Evolutionary conservation across 2,329 filamentous ascomycete genomes (phyloP), one percentile per base, ranked within the genome.

Genomic region (Periconia digitata): DNA sequence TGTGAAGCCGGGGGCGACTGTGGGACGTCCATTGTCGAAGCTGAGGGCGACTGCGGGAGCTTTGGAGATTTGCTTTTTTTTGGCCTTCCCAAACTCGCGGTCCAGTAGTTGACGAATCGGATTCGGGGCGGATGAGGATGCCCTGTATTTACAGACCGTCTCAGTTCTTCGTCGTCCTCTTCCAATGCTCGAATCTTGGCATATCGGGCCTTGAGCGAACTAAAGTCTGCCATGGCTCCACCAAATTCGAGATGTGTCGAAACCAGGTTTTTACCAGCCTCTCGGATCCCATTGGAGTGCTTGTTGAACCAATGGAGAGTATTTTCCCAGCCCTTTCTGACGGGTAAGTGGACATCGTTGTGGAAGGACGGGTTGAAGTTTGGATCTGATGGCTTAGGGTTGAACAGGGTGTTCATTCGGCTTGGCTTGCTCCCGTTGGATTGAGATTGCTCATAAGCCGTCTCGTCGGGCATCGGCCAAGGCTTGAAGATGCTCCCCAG

Each of bases 61-160:
- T 62, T 63, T 20, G 72, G 70, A 58, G 87, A 65, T 49, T 73
- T 73, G 6, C 70, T 67, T 54, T 72, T 74, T 59, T 76, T 91
- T 2, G 80, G 79, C 49, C 83, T 79, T 3, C 91, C 91, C 8
- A 87, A 86, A 56, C 88, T 91, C n/a, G 88, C 81, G 1, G 91
- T 95, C 66, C 92, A 96, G 67, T 95, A 96, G 65, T 96, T 96
- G 48, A 90, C 79, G 61, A 96, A 96, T 15, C 90, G 81, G 10
- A 94, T 82, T 44, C 86, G 77, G 2, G 76, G 74, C 2, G 74
- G 73, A 54, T 52, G 62, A 40, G 43, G 59, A 43, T 56, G 54
- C 18, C 51, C 60, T n/a, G 55, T 66, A 58, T 62, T 63, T 32
- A 50, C 64, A 27, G 56, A 63, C 55, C 46, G 65, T 50, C 62